Evolutionary conservation across 2,329 filamentous ascomycete species (phyloP).

Genomic region (Thielaviopsis ethacetica): DNA sequence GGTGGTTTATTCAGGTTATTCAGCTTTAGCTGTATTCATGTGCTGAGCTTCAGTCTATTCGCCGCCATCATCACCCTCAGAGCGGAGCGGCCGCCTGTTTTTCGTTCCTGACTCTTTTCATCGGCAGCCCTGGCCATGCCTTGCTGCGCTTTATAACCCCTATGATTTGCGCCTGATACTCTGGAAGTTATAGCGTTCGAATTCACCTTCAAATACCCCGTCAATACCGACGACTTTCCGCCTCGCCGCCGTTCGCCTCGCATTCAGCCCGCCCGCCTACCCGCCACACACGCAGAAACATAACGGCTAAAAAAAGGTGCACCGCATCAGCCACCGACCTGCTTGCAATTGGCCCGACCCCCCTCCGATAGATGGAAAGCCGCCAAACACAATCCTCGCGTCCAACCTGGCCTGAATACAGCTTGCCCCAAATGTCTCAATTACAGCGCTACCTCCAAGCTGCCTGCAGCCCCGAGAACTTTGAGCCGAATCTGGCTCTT

Average conservation of each 20-base stretch:
- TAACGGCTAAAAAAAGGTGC: neutral
- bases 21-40: neutral
- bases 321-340: neutral
- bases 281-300: neutral
- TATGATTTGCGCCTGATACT: neutral
- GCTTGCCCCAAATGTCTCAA: constrained; percentile 63
- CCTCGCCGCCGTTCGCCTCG: neutral
- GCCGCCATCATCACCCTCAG: neutral
- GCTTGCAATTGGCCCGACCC: neutral
- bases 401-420: constrained; percentile 56
- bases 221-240: neutral
- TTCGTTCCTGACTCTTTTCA: neutral
- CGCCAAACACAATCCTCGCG: constrained; percentile 31
- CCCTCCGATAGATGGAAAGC: neutral
- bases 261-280: constrained; percentile 7
- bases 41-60: neutral
- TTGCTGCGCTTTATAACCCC: neutral
- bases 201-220: neutral
- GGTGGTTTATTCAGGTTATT: constrained; percentile 10
- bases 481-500: constrained; percentile 89
- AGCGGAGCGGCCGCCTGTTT: neutral
- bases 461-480: constrained; percentile 93
- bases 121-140: constrained; percentile 1
- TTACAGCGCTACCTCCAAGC: constrained; percentile 92
- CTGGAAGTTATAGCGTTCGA: constrained; percentile 1